Evolutionary conservation across 2,329 filamentous ascomycete genomes (phyloP).

Genomic region (Rhexocercosporidium sp.): DNA sequence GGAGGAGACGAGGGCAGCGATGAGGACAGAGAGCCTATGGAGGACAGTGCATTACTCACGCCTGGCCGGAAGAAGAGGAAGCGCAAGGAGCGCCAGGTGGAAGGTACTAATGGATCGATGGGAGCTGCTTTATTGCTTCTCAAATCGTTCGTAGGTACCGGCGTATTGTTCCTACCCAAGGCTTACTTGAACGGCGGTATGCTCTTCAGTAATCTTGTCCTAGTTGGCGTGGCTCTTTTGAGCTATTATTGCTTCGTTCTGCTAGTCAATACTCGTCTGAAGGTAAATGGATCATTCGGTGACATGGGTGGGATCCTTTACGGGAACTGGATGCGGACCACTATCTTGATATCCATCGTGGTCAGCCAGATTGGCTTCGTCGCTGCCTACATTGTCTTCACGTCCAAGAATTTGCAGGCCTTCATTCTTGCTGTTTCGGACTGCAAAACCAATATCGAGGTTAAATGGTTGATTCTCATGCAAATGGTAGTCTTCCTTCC

Average conservation of each 20-base stretch:
- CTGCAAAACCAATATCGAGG: slow-evolving; percentile 83
- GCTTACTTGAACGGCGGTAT: slow-evolving; percentile 97
- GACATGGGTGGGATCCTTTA: slow-evolving; percentile 94
- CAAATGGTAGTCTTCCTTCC: slow-evolving; percentile 96
- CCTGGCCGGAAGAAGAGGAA: slow-evolving; percentile 71
- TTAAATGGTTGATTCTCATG: slow-evolving; percentile 89
- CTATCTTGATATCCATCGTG: slow-evolving; percentile 92
- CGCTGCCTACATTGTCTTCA: slow-evolving; percentile 95
- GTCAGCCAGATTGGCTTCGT: slow-evolving; percentile 96
- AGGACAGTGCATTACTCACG: slow-evolving; percentile 83
- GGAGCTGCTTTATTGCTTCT: slow-evolving; percentile 85
- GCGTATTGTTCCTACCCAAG: slow-evolving; percentile 88
- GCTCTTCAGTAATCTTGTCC: slow-evolving; percentile 91
- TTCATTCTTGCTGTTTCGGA: slow-evolving; percentile 91
- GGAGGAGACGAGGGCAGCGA: slow-evolving; percentile 59
- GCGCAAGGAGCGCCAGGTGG: slow-evolving; percentile 74
- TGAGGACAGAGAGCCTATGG: slow-evolving; percentile 79
- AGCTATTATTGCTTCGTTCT: slow-evolving; percentile 99
- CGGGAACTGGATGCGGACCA: slow-evolving; percentile 83
- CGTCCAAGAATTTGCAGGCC: slow-evolving; percentile 91
- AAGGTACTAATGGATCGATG: slow-evolving; percentile 77
- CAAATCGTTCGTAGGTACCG: slow-evolving; percentile 97
- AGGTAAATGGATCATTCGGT: slow-evolving; percentile 92
- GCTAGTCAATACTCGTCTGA: slow-evolving; percentile 83
- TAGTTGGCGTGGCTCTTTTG: slow-evolving; percentile 82